Base-by-base conservation (phyloP, 441 rosid species). In the Rhodomyrtus psidioides region DNA sequence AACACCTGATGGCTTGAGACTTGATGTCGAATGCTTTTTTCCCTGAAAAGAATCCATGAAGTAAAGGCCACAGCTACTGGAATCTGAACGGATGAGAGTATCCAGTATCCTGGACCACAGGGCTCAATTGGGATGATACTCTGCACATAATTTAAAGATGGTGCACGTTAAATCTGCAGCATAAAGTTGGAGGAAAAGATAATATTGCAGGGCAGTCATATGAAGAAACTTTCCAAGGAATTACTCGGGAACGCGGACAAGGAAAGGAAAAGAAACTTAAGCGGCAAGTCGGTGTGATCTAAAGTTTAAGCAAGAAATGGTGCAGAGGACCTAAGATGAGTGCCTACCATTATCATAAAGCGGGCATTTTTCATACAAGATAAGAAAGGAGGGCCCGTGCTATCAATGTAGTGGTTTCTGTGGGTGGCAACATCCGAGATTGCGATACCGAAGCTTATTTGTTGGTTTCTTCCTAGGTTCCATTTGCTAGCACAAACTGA, bases 21-120 rank as follows among this genome's bases (percentile, higher is more conserved):
- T 27, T 39, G 88, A 55, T 86, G 5, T 70, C 42, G 51, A 85
- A 51, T 7, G 82, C 76, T 84, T 84, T 91, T 90, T 89, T 91
- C 92, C 39, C 92, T 86, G 82, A 85, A 46, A 12, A 92, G 88
- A 83, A 93, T 93, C 90, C 94, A 96, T 21, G 90, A 88, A 26
- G 98, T 96, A 90, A 94, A 97, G 65, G 86, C 86, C 82, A 96
- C 86, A 62, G 98, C 97, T n/a, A 96, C 94, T 83, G 98, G 98
- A 88, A 96, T 93, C 84, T 96, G 99, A 58, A 96, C 90, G 34
- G 96, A 90, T 79, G 96, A 92, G 27, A 97, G 85, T 65, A 91
- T 75, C 98, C 99, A 97, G 79, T 97, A 94, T 84, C 86, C 94
- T 13, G 91, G 87, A 85, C 98, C 98, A 83, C 99, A 34, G 54